These are phyloP conservation scores for Pinus tabuliformis DNA, from an alignment of 75 land plant species.

Conservation along the genomic window DNA sequence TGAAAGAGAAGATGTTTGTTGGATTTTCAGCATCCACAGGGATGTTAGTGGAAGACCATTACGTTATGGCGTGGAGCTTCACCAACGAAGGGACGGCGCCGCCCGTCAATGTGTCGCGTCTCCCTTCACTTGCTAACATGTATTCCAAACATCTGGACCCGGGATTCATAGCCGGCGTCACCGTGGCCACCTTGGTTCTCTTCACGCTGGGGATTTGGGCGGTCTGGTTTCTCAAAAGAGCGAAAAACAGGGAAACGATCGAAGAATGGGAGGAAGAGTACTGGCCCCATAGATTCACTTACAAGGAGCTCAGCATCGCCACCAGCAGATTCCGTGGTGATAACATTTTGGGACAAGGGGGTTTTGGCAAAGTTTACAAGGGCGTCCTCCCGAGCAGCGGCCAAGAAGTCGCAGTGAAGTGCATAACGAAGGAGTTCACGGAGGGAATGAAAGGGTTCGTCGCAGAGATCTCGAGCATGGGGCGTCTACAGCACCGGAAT, in stretches of 20 bases:
- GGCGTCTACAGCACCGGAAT: too few relatives aligned
- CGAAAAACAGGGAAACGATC: neutral
- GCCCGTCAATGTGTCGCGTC: conserved; percentile 23
- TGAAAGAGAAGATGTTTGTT: conserved; percentile 38
- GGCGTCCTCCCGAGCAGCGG: neutral
- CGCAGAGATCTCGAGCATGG: too few relatives aligned
- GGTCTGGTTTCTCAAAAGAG: too few relatives aligned
- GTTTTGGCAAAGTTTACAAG: conserved; percentile 46
- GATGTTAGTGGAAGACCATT: conserved; percentile 23
- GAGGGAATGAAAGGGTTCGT: too few relatives aligned
- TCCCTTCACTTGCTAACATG: conserved; percentile 30
- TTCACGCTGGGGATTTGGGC: too few relatives aligned
- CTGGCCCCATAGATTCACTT: conserved; percentile 10
- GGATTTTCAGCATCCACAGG: conserved; percentile 67
- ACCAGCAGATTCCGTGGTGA: conserved; percentile 11
- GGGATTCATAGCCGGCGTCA: too few relatives aligned
- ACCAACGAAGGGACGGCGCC: conserved; percentile 21
- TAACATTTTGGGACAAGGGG: conserved; percentile 37
- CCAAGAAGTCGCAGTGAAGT: too few relatives aligned
- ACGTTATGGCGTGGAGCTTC: conserved; percentile 73
- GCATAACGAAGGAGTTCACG: too few relatives aligned
- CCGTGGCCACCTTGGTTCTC: too few relatives aligned
- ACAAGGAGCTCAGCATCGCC: conserved; percentile 24
- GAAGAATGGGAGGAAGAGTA: conserved; percentile 14
- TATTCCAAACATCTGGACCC: too few relatives aligned